Conservation (phyloP, 371 early-diverging fungal species). For the Mucor velutinosus region DNA sequence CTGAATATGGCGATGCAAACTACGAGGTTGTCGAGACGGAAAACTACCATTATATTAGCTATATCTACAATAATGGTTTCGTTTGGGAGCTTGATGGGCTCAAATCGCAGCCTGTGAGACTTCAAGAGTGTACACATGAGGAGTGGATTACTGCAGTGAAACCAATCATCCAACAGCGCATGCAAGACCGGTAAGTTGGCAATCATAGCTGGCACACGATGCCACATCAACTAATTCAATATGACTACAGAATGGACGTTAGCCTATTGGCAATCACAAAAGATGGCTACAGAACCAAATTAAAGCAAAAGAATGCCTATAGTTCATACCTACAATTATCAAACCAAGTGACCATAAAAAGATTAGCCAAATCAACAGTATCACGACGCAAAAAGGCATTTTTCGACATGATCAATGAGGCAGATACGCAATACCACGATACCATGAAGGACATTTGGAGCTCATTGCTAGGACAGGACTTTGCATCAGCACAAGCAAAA, state of each 20-base stretch:
- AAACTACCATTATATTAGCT: conserved; percentile 21
- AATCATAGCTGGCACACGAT: neutral
- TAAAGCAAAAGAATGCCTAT: neutral
- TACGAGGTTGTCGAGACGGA: neutral
- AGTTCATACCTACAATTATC: neutral
- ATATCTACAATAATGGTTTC: conserved; percentile 18
- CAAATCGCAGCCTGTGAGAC: conserved; percentile 3
- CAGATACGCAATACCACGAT: neutral
- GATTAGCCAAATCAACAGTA: neutral
- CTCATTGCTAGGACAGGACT: neutral
- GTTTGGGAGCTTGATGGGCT: conserved; percentile 27
- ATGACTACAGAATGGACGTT: neutral
- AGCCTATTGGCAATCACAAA: conserved; percentile 12
- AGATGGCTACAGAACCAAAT: neutral
- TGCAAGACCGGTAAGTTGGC: conserved; percentile 10
- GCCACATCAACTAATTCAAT: neutral
- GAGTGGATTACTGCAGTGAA: conserved; percentile 9
- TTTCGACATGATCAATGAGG: neutral
- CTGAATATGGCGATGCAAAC: neutral
- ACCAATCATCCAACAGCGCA: conserved; percentile 6
- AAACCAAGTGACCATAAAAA: neutral
- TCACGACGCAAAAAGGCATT: neutral
- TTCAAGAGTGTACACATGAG: neutral
- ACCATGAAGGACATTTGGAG: neutral
- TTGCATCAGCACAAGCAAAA: neutral